Base-by-base conservation (phyloP, 768 basidiomycete genomes). In the Boletus rubroflammeus region DNA sequence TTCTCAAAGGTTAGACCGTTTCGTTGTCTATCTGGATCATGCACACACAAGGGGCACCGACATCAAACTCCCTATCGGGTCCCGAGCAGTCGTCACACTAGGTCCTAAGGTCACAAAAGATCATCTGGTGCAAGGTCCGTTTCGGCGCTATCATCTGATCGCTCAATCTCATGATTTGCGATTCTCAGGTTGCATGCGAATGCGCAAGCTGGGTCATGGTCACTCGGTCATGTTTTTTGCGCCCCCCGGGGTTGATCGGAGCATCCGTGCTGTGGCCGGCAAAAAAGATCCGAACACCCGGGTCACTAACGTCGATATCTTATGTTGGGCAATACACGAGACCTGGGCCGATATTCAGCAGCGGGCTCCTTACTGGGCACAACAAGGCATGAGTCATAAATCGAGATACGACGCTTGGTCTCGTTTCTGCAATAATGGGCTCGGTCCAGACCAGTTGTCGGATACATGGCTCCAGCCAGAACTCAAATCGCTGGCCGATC, bases 221-320 rank as follows among this genome's bases (percentile, higher is more conserved):
- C 79, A 80, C 54, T 75, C 76, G 3, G 66, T 79, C 9, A 60
- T 75, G 42, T 79, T 80, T 54, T 75, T 76, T 43, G 78, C 75
- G 3, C 73, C 78, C 1, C 59, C 57, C 0, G 75, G 77, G 45
- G 68, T 78, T 5, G 72, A 75, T 41, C 54, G 56, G 25, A 50
- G 50, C 2, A 78, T 80, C 50, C 72, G 74, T 23, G 44, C 55
- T 5, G 51, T 64, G 1, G 40, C 47, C 26, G 31, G 29, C 13
- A 67, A 65, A 23, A 17, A 9, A 1, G 25, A 52, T 28, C 40
- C 4, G 0, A 44, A 61, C 6, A 2, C 3, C 1, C 32, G 1
- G 0, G 34, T 61, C 25, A 31, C 31, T 3, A 52, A 67, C 1
- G 29, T 43, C 10, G 72, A 79, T 43, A 62, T 81, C 29, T 39